These are phyloP conservation scores for Blastobotrys aristatus DNA, from an alignment of 1,139 yeast species.

Conservation along the genomic window DNA sequence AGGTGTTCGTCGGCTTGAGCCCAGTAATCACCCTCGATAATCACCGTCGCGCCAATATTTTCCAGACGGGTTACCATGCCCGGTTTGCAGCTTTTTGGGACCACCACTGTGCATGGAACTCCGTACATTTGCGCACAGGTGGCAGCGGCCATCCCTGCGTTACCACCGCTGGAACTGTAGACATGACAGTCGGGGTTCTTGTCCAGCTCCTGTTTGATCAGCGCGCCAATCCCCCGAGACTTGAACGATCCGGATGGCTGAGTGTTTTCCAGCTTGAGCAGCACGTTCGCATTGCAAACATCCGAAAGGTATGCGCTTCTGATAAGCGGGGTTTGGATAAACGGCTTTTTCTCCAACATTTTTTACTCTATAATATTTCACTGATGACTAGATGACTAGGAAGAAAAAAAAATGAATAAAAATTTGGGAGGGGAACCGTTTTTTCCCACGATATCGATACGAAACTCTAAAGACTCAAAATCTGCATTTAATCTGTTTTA, in stretches of 20 bases:
- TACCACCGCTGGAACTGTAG: slow-evolving; percentile 68
- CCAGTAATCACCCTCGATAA: slow-evolving; percentile 54
- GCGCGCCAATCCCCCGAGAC: slow-evolving; percentile 56
- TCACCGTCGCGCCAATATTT: slow-evolving; percentile 49
- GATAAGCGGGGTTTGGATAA: slow-evolving; percentile 29
- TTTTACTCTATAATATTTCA: neutral
- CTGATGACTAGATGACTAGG: neutral
- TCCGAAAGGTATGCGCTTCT: slow-evolving; percentile 26
- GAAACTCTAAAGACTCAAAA: neutral
- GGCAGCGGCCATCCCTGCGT: slow-evolving; percentile 76
- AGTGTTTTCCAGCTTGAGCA: slow-evolving; percentile 56
- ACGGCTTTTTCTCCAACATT: slow-evolving; percentile 10
- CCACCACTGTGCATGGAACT: slow-evolving; percentile 58
- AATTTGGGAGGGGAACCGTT: neutral
- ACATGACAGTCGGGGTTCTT: slow-evolving; percentile 40
- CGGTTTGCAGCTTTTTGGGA: slow-evolving; percentile 47
- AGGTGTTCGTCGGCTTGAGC: slow-evolving; percentile 61
- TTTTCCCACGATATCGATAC: too few relatives aligned
- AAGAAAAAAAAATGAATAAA: neutral
- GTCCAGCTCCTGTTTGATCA: slow-evolving; percentile 19
- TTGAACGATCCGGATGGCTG: slow-evolving; percentile 76
- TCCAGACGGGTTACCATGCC: slow-evolving; percentile 40
- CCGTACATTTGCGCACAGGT: slow-evolving; percentile 46
- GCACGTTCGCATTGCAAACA: slow-evolving; percentile 43
- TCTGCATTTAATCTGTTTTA: too few relatives aligned